Base-by-base conservation (phyloP, 139 green algal species). In the Nannochloris sp. region DNA sequence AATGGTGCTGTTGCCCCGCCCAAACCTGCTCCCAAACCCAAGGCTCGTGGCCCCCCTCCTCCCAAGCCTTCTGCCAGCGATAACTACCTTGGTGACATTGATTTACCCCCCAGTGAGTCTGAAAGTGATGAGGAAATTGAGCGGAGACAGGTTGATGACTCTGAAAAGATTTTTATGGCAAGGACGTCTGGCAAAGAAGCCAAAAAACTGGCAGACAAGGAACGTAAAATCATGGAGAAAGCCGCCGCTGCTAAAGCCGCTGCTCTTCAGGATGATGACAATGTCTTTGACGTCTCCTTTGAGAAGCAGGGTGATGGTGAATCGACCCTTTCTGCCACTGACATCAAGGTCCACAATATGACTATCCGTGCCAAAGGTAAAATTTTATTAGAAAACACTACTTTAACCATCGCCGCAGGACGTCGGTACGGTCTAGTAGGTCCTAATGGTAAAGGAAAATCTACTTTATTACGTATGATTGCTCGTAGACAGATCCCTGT, bases 291-390 rank as follows among this genome's bases (percentile, higher is more conserved):
- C 37, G 94, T 99, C 7, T 79, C 87, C 3, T 95, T 86, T 38
- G 89, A 95, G 66, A 47, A 79, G 31, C 67, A 85, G 48, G 88
- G 91, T 27, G 81, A 90, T 7, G 86, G 84, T 0, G 46, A 36
- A 47, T 53, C 64, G 34, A 73, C 66, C 3, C 51, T 83, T 3
- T 84, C 68, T 42, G 87, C 90, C 2, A 90, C 81, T 25, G 93
- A 98, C 64, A 88, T 98, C 71, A 97, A 97, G 82, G 92, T 96
- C n/a, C 82, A 96, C 68, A 96, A 92, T 74, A 70, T 99, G 61
- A 96, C 87, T 6, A 82, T 99, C n/a, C 84, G 90, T 13, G 95
- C 88, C 59, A 95, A 97, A 74, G 95, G 95, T 33, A 99, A 99
- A 84, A 69, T 95, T 58, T 81, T 99, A 67, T 79, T 99, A 25